Evolutionary conservation across 2,329 filamentous ascomycete species (phyloP).

Genomic region (Neonectria faginata): DNA sequence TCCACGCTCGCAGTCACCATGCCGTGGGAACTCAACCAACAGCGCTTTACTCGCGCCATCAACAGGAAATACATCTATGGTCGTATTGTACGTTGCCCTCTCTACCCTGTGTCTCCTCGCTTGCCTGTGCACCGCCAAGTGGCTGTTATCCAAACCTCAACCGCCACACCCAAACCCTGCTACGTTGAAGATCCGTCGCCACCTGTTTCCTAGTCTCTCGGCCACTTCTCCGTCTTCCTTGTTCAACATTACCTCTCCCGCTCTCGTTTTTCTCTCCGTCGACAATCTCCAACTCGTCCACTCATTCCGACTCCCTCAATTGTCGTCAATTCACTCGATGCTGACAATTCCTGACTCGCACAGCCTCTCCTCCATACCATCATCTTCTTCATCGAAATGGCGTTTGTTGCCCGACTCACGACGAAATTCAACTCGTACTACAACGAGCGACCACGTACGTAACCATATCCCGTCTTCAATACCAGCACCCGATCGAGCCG

Average conservation of each 20-base stretch:
- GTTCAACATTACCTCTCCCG: slow-evolving; percentile 6
- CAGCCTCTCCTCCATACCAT: slow-evolving; percentile 90
- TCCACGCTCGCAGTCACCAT: slow-evolving; percentile 51
- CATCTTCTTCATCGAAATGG: slow-evolving; percentile 90
- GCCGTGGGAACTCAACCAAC: slow-evolving; percentile 69
- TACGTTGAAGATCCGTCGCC: slow-evolving; percentile 18
- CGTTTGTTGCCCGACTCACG: slow-evolving; percentile 82
- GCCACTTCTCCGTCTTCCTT: background rate
- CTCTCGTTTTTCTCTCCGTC: background rate
- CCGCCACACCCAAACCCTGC: slow-evolving; percentile 20
- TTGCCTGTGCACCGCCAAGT: slow-evolving; percentile 6
- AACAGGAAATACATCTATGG: slow-evolving; percentile 78
- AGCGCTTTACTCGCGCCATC: slow-evolving; percentile 72
- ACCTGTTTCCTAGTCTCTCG: background rate
- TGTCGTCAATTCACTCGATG: slow-evolving; percentile 35
- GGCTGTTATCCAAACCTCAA: slow-evolving; percentile 17
- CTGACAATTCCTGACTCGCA: slow-evolving; percentile 37
- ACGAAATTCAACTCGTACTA: slow-evolving; percentile 96
- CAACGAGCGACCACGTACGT: slow-evolving; percentile 83
- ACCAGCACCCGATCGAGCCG: background rate
- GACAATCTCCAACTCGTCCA: slow-evolving; percentile 10
- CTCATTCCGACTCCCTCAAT: background rate
- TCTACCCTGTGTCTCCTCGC: slow-evolving; percentile 13
- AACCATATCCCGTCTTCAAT: background rate
- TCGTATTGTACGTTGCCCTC: slow-evolving; percentile 71